Evolutionary conservation across 2,329 filamentous ascomycete genomes (phyloP), one percentile per base, ranked within the genome.

Genomic region (Fusarium tjaetaba): DNA sequence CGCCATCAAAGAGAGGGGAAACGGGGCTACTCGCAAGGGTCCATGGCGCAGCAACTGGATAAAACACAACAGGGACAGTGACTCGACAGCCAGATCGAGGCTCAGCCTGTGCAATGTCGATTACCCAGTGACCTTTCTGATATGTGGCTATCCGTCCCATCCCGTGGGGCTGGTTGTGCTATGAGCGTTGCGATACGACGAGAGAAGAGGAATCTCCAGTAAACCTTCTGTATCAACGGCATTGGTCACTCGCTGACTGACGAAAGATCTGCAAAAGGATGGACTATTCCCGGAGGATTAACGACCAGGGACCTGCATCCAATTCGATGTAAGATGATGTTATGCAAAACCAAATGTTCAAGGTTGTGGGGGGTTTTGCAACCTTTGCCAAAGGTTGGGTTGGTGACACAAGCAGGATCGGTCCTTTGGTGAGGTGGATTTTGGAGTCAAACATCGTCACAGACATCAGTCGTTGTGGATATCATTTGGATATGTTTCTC

Each of bases 231-330:
- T 28, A 38, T 59, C 39, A 55, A 57, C 16, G 32, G 59, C 59
- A 69, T 69, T 72, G 63, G 68, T 56, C 59, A 43, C 55, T 61
- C 56, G 48, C 57, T 55, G 65, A 60, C 65, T 55, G 65, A 56
- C 43, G 65, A 52, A 52, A 52, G 71, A 72, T 74, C 71, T 74
- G 57, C 71, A 72, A 68, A 73, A 51, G 52, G 58, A 57, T 56
- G 45, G 56, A 38, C 56, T 59, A 51, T 59, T 66, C 46, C 60
- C 72, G 65, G 65, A 71, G 61, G 72, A 70, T 77, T 75, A 57
- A 56, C 65, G 56, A 52, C 65, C 59, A 72, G 64, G 73, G 69
- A 77, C 75, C 73, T 77, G 75, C 73, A 65, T 77, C 62, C 20
- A 59, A 20, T 36, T 49, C 24, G 26, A 51, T 51, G 42, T 63